A percentile compares a stretch with the other conserved stretches of the same genome.
Evolutionary conservation across 768 basidiomycete genomes (phyloP).

Genomic region (Ramaria sp.): DNA sequence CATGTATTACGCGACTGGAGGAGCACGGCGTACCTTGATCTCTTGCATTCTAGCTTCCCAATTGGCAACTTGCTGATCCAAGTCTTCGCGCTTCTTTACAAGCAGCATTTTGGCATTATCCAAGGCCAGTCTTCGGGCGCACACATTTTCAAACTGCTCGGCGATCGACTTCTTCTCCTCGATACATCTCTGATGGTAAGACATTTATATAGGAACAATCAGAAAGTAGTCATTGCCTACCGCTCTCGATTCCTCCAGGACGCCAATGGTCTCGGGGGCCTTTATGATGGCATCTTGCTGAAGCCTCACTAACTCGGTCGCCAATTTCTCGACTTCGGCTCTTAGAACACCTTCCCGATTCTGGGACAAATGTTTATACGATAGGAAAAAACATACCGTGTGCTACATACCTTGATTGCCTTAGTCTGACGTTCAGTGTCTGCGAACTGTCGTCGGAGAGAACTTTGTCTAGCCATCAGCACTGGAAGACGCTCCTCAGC

Average conservation of each 20-base stretch:
- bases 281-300: constrained; percentile 50
- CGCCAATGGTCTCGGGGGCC: constrained; percentile 50
- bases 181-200: constrained; percentile 37
- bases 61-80: constrained; percentile 40
- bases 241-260: constrained; percentile 41
- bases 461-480: neutral
- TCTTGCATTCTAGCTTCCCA: constrained; percentile 34
- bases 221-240: constrained; percentile 23
- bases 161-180: constrained; percentile 36
- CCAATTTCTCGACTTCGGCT: neutral
- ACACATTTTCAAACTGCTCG: constrained; percentile 38
- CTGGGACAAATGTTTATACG: neutral
- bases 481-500: constrained; percentile 20
- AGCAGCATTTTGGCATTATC: constrained; percentile 35
- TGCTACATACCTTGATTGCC: neutral
- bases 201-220: neutral
- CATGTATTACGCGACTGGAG: neutral
- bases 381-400: neutral
- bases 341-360: neutral
- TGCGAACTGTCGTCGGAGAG: neutral
- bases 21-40: constrained; percentile 32
- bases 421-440: neutral
- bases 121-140: constrained; percentile 32
- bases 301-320: neutral
- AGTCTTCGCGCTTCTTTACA: constrained; percentile 29